phyloP scores from a whole-genome alignment of 768 basidiomycete genomes.

The Lactarius evosmus region DNA sequence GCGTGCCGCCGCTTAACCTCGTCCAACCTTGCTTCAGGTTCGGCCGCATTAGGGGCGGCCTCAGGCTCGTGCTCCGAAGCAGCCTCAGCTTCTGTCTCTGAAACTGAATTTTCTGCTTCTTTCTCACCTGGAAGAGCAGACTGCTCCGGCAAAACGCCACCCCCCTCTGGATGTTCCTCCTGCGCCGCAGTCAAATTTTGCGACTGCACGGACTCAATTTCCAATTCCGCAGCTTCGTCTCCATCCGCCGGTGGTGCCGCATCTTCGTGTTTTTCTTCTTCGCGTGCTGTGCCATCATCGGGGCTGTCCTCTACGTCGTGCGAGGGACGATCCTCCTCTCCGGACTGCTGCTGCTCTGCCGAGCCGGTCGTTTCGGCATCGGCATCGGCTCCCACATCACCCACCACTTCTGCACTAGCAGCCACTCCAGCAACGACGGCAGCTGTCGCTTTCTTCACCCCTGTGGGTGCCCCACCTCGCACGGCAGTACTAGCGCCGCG shows the following conservation, averaged over 20 bases:
- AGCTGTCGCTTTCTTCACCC: constrained; percentile 28
- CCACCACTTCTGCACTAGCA: constrained; percentile 19
- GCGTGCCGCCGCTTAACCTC: constrained; percentile 27
- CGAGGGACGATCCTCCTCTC: constrained; percentile 30
- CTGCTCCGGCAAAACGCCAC: constrained; percentile 11
- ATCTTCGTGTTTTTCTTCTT: constrained; percentile 25
- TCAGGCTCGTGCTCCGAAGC: constrained; percentile 22
- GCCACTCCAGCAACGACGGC: constrained; percentile 30
- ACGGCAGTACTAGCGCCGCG: constrained; percentile 31
- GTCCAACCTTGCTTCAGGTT: constrained; percentile 28
- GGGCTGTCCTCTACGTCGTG: constrained; percentile 22
- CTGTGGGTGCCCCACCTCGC: constrained; percentile 29
- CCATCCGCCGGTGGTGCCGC: constrained; percentile 12
- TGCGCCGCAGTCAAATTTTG: constrained; percentile 7
- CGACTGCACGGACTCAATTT: neutral
- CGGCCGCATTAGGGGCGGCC: constrained; percentile 21
- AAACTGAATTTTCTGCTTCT: constrained; percentile 12
- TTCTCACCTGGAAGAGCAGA: constrained; percentile 19
- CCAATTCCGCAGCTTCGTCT: constrained; percentile 10
- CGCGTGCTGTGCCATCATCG: constrained; percentile 15
- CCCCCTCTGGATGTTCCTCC: constrained; percentile 13
- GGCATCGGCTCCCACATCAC: constrained; percentile 4
- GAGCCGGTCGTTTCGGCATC: neutral
- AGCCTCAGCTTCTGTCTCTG: constrained; percentile 20
- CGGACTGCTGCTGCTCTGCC: constrained; percentile 6